A percentile compares a stretch with the other conserved stretches of the same genome.
phyloP scores from a whole-genome alignment of 1,139 yeast species.

The Saccharomyces uvarum region DNA sequence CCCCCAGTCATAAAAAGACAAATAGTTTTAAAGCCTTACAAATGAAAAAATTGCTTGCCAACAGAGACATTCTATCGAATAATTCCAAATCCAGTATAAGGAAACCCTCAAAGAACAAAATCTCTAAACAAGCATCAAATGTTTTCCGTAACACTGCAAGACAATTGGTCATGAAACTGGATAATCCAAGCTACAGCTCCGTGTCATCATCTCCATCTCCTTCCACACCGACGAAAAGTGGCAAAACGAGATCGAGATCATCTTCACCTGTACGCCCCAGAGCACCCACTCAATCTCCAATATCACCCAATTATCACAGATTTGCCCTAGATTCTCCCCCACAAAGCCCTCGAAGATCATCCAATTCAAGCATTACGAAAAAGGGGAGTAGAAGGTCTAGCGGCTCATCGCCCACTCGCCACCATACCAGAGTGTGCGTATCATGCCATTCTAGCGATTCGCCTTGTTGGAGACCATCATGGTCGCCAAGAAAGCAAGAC shows the following conservation, averaged over 20 bases:
- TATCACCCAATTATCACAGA: constrained; percentile 17
- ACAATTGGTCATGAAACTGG: constrained; percentile 10
- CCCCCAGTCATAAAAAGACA: constrained; percentile 27
- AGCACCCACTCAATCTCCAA: constrained; percentile 16
- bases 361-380: constrained; percentile 8
- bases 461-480: constrained; percentile 98
- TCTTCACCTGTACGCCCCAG: constrained; percentile 17
- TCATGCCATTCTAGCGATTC: constrained; percentile 89
- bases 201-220: constrained; percentile 6
- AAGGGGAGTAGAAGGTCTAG: constrained; percentile 13
- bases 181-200: constrained; percentile 1
- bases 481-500: constrained; percentile 76
- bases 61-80: constrained; percentile 25
- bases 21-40: constrained; percentile 33
- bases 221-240: constrained; percentile 5
- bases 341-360: constrained; percentile 4
- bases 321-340: constrained; percentile 15
- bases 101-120: constrained; percentile 1
- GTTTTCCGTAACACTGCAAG: constrained; percentile 6
- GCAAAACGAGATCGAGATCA: constrained; percentile 16
- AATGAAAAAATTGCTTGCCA: constrained; percentile 27
- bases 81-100: constrained; percentile 18
- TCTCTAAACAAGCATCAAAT: constrained; percentile 3
- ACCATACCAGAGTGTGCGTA: constrained; percentile 53
- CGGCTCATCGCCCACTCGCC: constrained; percentile 12